Conservation (phyloP, 805 yeast genomes). For the Wickerhamomyces canadensis region DNA sequence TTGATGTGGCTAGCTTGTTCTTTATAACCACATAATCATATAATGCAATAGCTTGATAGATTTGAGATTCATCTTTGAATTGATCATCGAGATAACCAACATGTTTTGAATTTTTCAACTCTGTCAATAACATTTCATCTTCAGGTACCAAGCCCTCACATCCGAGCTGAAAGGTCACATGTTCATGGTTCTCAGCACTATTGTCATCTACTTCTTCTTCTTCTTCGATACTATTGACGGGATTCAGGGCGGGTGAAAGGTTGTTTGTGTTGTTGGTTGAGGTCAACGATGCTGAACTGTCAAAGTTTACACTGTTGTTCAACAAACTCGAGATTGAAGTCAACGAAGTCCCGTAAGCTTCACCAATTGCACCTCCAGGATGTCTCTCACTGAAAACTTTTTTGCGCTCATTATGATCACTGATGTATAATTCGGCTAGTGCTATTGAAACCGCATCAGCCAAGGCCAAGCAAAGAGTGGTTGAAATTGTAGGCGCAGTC, state of each 20-base stretch:
- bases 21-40: constrained; percentile 12
- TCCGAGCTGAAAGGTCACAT: constrained; percentile 18
- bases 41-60: constrained; percentile 31
- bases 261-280: constrained; percentile 2
- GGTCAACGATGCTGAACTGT: constrained; percentile 7
- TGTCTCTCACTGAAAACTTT: constrained; percentile 64
- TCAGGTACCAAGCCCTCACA: constrained; percentile 1
- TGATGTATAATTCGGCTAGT: constrained; percentile 58
- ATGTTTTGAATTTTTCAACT: constrained; percentile 22
- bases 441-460: constrained; percentile 80
- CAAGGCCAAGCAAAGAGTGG: constrained; percentile 67
- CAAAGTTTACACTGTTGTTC: constrained; percentile 6
- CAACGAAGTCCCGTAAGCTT: constrained; percentile 26
- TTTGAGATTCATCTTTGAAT: constrained; percentile 28
- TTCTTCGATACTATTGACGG: constrained; percentile 5
- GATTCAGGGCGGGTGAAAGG: constrained; percentile 10
- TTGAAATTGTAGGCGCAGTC: constrained; percentile 84
- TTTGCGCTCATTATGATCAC: constrained; percentile 48
- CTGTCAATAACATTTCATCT: constrained; percentile 12
- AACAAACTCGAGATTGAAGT: constrained; percentile 24
- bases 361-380: constrained; percentile 91
- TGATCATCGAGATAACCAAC: constrained; percentile 16
- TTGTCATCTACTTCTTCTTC: constrained; percentile 3
- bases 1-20: constrained; percentile 5
- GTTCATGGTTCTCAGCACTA: constrained; percentile 3